phyloP scores from a whole-genome alignment of 1,284 basidiomycete genomes.

The Leccinum pachyderme region DNA sequence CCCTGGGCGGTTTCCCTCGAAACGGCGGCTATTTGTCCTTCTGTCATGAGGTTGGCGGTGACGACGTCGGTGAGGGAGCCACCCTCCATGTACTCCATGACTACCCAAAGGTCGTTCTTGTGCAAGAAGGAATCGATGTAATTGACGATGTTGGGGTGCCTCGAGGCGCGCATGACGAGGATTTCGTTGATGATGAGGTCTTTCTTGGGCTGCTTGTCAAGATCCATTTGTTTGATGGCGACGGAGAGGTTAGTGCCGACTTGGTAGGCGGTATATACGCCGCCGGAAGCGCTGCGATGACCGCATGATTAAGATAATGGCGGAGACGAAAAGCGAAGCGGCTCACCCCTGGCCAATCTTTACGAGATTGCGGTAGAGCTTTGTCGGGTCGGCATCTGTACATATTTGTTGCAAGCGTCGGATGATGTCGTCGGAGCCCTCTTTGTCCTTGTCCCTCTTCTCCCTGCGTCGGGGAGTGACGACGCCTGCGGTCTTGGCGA shows the following conservation, averaged over 20 bases:
- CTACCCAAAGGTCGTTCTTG: constrained; percentile 98
- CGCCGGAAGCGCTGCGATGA: constrained; percentile 80
- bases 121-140: constrained; percentile 98
- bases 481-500: constrained; percentile 64
- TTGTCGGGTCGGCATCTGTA: constrained; percentile 95
- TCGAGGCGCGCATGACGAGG: constrained; percentile 94
- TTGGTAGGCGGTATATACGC: constrained; percentile 98
- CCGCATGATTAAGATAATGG: constrained; percentile 1
- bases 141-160: constrained; percentile 98
- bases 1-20: constrained; percentile 89
- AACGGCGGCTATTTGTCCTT: constrained; percentile 93
- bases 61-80: constrained; percentile 93
- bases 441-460: constrained; percentile 80
- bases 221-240: constrained; percentile 99
- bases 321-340: background rate
- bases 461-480: constrained; percentile 83
- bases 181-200: constrained; percentile 99
- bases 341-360: constrained; percentile 97
- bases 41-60: constrained; percentile 95
- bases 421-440: constrained; percentile 88
- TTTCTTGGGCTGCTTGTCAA: constrained; percentile 99
- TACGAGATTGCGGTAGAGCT: constrained; percentile 86
- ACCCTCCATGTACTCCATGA: constrained; percentile 99
- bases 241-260: constrained; percentile 91
- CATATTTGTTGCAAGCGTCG: constrained; percentile 91